A percentile compares a stretch with the other conserved stretches of the same genome.
phyloP scores from a whole-genome alignment of 1,284 basidiomycete species.

The Sporisorium graminicola region DNA sequence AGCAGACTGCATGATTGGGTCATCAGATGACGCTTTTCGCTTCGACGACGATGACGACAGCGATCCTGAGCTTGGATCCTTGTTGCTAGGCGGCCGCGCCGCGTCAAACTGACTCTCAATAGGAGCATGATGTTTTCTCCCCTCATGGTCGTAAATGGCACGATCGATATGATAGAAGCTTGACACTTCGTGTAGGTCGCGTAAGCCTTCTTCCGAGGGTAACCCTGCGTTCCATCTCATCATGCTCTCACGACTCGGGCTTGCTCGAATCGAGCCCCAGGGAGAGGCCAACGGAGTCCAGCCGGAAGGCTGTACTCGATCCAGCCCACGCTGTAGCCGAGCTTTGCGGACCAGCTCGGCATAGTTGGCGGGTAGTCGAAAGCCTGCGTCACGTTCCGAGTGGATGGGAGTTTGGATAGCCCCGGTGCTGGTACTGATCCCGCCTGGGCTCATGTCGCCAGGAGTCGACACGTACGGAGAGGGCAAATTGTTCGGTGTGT shows the following conservation, averaged over 20 bases:
- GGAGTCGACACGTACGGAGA: conserved; percentile 8
- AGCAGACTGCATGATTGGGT: not conserved
- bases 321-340: not conserved
- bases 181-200: conserved; percentile 12
- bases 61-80: not conserved
- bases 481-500: not conserved
- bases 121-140: not conserved
- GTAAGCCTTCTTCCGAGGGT: conserved; percentile 4
- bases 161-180: not conserved
- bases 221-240: conserved; percentile 6
- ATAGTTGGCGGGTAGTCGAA: conserved; percentile 20
- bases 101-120: not conserved
- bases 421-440: too few species aligned
- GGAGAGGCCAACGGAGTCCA: not conserved
- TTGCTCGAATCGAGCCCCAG: not conserved
- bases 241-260: not conserved
- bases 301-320: not conserved
- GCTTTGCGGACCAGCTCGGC: conserved; percentile 4
- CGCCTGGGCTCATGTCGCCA: not conserved
- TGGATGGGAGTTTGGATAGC: not conserved
- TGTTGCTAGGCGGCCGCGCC: not conserved
- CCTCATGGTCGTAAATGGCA: conserved; percentile 7
- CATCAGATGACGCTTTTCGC: not conserved
- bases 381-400: not conserved
- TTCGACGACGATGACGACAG: not conserved